Evolutionary conservation across 179 eudicot genomes (phyloP), one percentile per base, ranked within the genome.

Genomic region (Corrigiola litoralis): DNA sequence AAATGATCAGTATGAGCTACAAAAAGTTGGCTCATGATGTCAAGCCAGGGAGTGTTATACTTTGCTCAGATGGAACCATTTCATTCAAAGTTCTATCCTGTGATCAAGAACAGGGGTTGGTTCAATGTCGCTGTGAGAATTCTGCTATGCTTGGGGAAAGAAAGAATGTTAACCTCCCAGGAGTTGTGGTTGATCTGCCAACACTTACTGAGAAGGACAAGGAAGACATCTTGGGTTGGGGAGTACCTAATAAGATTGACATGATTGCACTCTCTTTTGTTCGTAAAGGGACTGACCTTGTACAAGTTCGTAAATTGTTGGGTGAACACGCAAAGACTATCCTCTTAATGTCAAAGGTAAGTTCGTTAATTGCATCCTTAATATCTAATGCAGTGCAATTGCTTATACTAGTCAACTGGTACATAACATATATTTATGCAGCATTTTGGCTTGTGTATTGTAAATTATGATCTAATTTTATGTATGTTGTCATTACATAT

Each of bases 201-300:
- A 78, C 81, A 8, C 63, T 78, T 21, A 78, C 81, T 1, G 78
- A 70, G 53, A 78, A 78, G 50, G 81, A 78, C 41, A 70, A 62
- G 68, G 81, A 78, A 74, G 81, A 78, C 63, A 78, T 78, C 8
- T 32, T 78, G 69, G 33, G 34, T 4, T 78, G 81, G 81, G 81
- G 81, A 44, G 75, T 78, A n/a, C 81, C 81, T 18, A 78, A 78
- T 63, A 70, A 74, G 37, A 74, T 78, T 33, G 81, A 78, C 44
- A 70, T 78, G 70, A 78, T 78, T 67, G 81, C 81, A 2, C 67
- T 78, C 6, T 78, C 81, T 16, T 78, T 78, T 42, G 81, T 78
- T 21, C 78, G 81, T 7, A 78, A 78, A 65, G 81, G 81, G 2
- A 74, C 81, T 66, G 81, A 78, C 58, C 81, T 78, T 70, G 78